phyloP scores from a whole-genome alignment of 2,329 filamentous ascomycete genomes.

The Rhinocladiella mackenziei region DNA sequence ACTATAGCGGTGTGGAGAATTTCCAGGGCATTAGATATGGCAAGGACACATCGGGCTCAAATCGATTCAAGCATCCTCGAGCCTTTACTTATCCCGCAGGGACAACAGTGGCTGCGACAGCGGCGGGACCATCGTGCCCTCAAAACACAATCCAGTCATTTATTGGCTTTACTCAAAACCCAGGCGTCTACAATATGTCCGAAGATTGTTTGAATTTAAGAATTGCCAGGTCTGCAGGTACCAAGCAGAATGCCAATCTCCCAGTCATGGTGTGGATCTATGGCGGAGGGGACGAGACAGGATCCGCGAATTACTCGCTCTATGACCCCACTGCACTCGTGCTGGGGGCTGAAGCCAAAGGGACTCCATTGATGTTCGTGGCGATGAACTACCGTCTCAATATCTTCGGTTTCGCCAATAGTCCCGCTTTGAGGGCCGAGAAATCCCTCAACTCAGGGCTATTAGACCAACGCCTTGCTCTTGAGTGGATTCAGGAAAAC shows the following conservation, averaged over 20 bases:
- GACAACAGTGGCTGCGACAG: constrained; percentile 26
- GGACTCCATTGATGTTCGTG: constrained; percentile 18
- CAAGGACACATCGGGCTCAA: constrained; percentile 31
- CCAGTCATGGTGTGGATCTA: constrained; percentile 33
- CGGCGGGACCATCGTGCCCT: constrained; percentile 30
- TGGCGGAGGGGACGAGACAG: constrained; percentile 18
- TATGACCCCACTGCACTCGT: constrained; percentile 21
- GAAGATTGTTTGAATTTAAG: constrained; percentile 37
- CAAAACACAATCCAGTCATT: constrained; percentile 16
- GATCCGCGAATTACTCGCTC: constrained; percentile 19
- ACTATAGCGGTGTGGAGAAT: constrained; percentile 28
- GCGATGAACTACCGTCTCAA: constrained; percentile 24
- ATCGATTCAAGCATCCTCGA: constrained; percentile 32
- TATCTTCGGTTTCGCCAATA: constrained; percentile 39
- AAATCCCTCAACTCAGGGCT: constrained; percentile 41
- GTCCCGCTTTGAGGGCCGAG: constrained; percentile 9
- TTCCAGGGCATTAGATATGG: constrained; percentile 31
- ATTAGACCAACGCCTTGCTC: constrained; percentile 24
- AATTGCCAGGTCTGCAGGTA: constrained; percentile 21
- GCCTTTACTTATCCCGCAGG: constrained; percentile 28
- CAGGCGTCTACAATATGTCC: constrained; percentile 28
- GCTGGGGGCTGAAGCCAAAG: constrained; percentile 10
- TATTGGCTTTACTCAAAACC: constrained; percentile 10
- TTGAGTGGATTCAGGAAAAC: constrained; percentile 27
- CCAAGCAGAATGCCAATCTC: constrained; percentile 26